Base-by-base conservation (phyloP, 2,329 filamentous ascomycete genomes). In the Pseudomassariella vexata region DNA sequence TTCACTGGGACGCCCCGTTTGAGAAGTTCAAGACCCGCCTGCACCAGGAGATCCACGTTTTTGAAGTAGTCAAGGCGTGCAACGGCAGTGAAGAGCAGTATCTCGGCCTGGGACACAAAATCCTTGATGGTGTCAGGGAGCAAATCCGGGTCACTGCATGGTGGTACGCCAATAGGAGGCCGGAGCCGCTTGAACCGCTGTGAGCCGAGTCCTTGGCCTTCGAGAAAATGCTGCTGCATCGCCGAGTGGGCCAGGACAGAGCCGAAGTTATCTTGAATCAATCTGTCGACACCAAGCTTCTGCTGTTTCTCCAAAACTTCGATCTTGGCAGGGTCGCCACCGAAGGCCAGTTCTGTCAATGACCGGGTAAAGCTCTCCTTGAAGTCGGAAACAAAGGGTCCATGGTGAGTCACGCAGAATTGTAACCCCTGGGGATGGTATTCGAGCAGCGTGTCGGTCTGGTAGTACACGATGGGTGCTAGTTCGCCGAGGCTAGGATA, bases 331-430 rank as follows among this genome's bases (percentile, higher is more conserved):
- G 32, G 15, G 20, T 34, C 25, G 10, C 32, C 32, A 9, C 32
- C 32, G 24, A 34, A 34, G 10, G 32, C 32, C 12, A 34, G 24
- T 20, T 25, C 19, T 5, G 32, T 20, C 6, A 34, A 21, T 9
- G 22, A 15, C 24, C 19, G 19, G 10, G 32, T 28, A 26, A 34
- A 34, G 7, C 24, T 9, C 12, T 34, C 12, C 14, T 19, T 28
- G 15, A 34, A 34, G 25, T 34, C 25, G 11, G 32, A 34, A 5
- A 34, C 32, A 22, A 34, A 34, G 12, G 32, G 32, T 8, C 32
- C 32, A 17, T 34, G 32, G 25, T 34, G 32, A 11, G 32, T 34
- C 10, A 34, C 32, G 25, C 32, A 34, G 32, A 34, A 34, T 10
- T 24, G 24, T 8, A 28, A 28, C 6, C 32, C 24, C 5, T 23